phyloP scores from a whole-genome alignment of 148 eudicot genomes.

The Diospyros lotus region DNA sequence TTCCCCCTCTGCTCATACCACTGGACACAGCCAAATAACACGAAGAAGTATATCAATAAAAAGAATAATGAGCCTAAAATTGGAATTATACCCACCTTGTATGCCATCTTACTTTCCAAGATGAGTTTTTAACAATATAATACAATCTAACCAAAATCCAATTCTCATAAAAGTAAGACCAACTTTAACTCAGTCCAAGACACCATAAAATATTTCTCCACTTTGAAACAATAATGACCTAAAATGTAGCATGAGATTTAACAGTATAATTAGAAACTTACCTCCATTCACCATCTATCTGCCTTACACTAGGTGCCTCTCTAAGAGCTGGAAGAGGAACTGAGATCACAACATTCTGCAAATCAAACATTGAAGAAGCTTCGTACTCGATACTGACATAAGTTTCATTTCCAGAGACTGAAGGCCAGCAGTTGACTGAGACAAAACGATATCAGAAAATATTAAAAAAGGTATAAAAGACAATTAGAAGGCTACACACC shows the following conservation, averaged over 20 bases:
- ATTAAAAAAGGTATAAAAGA: neutral
- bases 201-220: neutral
- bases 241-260: neutral
- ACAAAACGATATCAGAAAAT: constrained; percentile 14
- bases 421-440: constrained; percentile 99
- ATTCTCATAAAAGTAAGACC: neutral
- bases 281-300: constrained; percentile 98
- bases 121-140: neutral
- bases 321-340: constrained; percentile 97
- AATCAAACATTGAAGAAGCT: constrained; percentile 76
- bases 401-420: constrained; percentile 90
- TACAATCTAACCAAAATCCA: neutral
- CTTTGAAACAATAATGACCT: neutral
- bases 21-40: neutral
- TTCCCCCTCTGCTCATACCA: neutral
- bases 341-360: constrained; percentile 93
- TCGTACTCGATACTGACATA: constrained; percentile 93
- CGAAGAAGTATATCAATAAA: neutral
- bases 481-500: neutral
- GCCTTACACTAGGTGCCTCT: constrained; percentile 82
- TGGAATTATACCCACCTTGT: neutral
- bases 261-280: constrained; percentile 16
- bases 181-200: neutral
- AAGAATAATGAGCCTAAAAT: neutral
- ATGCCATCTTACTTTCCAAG: neutral